Evolutionary conservation across 2,329 filamentous ascomycete genomes (phyloP).

Genomic region (Aspergillus aculeatinus): DNA sequence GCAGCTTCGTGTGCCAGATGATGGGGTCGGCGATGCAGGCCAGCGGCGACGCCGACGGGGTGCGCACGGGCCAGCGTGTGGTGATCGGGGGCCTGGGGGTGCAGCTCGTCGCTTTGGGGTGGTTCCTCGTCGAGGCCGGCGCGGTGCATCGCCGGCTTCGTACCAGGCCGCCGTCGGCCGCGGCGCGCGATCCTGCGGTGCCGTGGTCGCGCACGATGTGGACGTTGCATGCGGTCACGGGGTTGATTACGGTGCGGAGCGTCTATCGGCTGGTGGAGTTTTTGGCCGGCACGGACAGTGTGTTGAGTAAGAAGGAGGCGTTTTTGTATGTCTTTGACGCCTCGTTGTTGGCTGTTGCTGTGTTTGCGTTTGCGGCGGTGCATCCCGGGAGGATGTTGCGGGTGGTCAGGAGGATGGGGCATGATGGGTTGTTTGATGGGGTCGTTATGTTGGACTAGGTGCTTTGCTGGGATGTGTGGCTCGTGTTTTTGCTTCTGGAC

Average conservation of each 20-base stretch:
- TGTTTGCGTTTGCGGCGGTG: conserved; percentile 23
- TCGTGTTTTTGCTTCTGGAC: no score
- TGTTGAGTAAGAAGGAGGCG: conserved; percentile 26
- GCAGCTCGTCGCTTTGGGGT: conserved; percentile 27
- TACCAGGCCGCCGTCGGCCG: conserved; percentile 17
- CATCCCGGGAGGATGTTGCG: conserved; percentile 25
- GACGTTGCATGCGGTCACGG: conserved; percentile 27
- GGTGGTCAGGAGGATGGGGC: background rate
- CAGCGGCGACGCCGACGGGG: conserved; percentile 21
- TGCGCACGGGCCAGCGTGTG: conserved; percentile 26
- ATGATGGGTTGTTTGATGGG: background rate
- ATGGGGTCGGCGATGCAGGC: conserved; percentile 33
- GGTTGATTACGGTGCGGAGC: conserved; percentile 29
- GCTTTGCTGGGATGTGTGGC: no score
- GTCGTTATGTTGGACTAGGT: background rate
- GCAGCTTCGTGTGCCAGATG: conserved; percentile 37
- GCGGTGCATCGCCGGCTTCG: conserved; percentile 25
- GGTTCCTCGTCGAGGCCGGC: conserved; percentile 27
- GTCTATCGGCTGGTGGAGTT: conserved; percentile 33
- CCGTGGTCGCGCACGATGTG: conserved; percentile 30
- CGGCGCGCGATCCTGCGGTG: conserved; percentile 15
- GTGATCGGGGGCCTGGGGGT: conserved; percentile 32
- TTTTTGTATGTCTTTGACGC: conserved; percentile 37
- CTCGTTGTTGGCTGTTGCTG: conserved; percentile 25
- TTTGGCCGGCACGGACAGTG: conserved; percentile 13